Percentiles rank a stretch among this genome's conserved stretches.
These are phyloP conservation scores for Halenospora varia DNA, from an alignment of 495 filamentous ascomycete species.

Conservation along the genomic window DNA sequence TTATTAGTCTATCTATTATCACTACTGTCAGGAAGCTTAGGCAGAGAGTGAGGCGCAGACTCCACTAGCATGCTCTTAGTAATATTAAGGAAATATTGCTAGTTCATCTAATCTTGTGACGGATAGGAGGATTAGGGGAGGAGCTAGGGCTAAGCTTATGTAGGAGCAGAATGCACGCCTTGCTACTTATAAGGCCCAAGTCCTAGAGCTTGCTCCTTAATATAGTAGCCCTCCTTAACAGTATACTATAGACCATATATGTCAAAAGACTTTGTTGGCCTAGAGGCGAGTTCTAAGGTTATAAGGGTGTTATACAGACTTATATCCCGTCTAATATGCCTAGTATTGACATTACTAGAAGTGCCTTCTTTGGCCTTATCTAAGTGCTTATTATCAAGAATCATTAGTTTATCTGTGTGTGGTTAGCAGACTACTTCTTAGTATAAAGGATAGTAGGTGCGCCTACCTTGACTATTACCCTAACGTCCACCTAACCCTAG, in stretches of 20 bases:
- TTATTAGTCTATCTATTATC: constrained; percentile 20
- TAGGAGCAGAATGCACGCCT: too few relatives aligned
- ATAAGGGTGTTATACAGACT: too few relatives aligned
- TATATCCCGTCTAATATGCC: too few relatives aligned
- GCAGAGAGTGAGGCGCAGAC: constrained; percentile 6
- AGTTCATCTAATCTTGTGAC: constrained; percentile 16
- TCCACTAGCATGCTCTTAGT: too few relatives aligned
- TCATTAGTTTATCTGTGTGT: constrained; percentile 1
- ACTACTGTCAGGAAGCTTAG: constrained; percentile 9
- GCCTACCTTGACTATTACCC: constrained; percentile 1
- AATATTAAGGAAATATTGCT: constrained; percentile 14
- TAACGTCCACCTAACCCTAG: constrained; percentile 4
- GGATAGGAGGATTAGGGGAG: constrained; percentile 13
- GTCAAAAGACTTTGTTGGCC: too few relatives aligned
- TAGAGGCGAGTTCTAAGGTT: too few relatives aligned
- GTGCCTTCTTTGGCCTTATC: constrained; percentile 6
- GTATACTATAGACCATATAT: too few relatives aligned
- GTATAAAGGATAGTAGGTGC: constrained; percentile 3
- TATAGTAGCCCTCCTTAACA: too few relatives aligned
- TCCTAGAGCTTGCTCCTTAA: neutral
- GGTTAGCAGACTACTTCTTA: constrained; percentile 4
- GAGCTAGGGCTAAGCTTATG: constrained; percentile 8
- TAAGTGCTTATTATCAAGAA: constrained; percentile 11
- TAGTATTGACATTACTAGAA: too few relatives aligned
- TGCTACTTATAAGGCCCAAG: constrained; percentile 6